phyloP scores from a whole-genome alignment of 2,329 filamentous ascomycete genomes.

The Apiospora phragmitis region DNA sequence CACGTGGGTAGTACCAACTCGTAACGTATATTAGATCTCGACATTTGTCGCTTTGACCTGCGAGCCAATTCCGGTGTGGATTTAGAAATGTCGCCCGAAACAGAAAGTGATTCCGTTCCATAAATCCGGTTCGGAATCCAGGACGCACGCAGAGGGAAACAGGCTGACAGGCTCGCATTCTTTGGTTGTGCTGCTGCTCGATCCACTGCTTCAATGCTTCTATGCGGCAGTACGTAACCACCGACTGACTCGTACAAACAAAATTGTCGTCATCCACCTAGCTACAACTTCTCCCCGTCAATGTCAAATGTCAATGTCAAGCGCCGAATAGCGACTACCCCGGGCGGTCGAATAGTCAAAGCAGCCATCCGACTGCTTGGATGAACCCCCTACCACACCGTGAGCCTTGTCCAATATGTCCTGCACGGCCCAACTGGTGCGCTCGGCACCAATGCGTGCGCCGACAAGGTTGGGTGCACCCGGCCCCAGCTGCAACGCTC shows the following conservation, averaged over 20 bases:
- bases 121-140: not conserved
- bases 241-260: not conserved
- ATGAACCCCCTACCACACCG: not conserved
- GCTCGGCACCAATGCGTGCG: slow-evolving; percentile 70
- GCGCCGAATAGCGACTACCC: slow-evolving; percentile 14
- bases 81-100: not conserved
- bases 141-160: not conserved
- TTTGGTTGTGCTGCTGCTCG: not conserved
- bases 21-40: not conserved
- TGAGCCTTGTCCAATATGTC: slow-evolving; percentile 45
- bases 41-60: not conserved
- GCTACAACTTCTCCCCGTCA: not conserved
- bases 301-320: slow-evolving; percentile 1
- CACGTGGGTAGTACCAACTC: not conserved
- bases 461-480: slow-evolving; percentile 74
- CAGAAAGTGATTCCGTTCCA: not conserved
- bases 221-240: not conserved
- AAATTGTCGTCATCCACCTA: not conserved
- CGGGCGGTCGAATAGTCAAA: slow-evolving; percentile 14
- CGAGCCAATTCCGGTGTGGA: not conserved
- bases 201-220: not conserved
- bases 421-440: slow-evolving; percentile 70
- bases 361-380: not conserved
- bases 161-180: not conserved
- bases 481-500: slow-evolving; percentile 68